Evolutionary conservation across 2,329 filamentous ascomycete species (phyloP), one percentile per base, ranked within the genome.

Genomic region (Curvularia verruculosa): DNA sequence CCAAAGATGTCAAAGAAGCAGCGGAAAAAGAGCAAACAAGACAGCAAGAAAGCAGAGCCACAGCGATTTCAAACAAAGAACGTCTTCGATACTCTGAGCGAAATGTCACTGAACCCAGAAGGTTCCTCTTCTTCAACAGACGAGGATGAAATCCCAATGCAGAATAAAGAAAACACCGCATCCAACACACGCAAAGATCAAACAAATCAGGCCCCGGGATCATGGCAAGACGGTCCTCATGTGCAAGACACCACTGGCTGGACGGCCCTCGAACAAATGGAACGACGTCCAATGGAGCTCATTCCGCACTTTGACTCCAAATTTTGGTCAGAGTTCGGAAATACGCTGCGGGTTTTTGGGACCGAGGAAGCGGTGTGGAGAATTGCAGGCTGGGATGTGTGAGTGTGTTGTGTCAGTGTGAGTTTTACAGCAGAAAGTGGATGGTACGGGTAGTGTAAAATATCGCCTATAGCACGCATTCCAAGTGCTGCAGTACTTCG

Each of bases 271-370:
- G 59, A 68, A 45, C 54, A 56, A 19, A 24, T 54, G 3, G 45
- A 63, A 45, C 61, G 74, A 4, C 45, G 56, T 13, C 53, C 73
- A 7, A 79, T 79, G 58, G 70, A 79, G 40, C 67, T 83, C 44
- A 83, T 88, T 58, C 85, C 86, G 7, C 69, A 76, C 1, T 82
- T 83, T 55, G 76, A 77, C 1, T 77, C 77, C 4, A 72, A 77
- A 15, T 87, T 88, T 66, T 88, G 86, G 86, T 65, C 73, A 3
- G 70, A 81, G 9, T 86, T 87, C 68, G 83, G 83, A 1, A 88
- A 88, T 63, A 84, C 81, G 60, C 68, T 88, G 53, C 77, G 85
- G 37, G 81, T 86, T 1, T 88, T 87, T 74, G 86, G 85, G 2
- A 87, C 85, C 0, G 66, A 79, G 45, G 85, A 88, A 69, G 78